Conservation (phyloP, 352 stramenopile species). For the Phytophthora hybrid region DNA sequence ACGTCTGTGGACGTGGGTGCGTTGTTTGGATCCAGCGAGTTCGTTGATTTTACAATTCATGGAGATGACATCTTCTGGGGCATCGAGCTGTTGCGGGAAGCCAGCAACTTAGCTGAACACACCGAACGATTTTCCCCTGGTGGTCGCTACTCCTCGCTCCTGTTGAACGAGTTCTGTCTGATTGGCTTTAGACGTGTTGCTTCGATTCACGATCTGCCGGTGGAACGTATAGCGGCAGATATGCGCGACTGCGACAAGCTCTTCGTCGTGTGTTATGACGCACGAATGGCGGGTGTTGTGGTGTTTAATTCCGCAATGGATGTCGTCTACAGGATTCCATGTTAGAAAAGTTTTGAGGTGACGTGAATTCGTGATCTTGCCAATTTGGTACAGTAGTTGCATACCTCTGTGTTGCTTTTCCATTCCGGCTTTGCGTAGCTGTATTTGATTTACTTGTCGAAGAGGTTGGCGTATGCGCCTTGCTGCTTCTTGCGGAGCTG, state of each 20-base stretch:
- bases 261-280: constrained; percentile 14
- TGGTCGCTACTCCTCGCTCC: constrained; percentile 6
- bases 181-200: constrained; percentile 14
- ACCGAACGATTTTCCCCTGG: constrained; percentile 8
- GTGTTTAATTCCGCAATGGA: constrained; percentile 13
- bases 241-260: constrained; percentile 15
- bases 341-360: too few relatives aligned
- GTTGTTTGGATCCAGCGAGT: constrained; percentile 12
- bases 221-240: constrained; percentile 9
- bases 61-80: constrained; percentile 9
- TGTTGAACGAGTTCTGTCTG: constrained; percentile 12
- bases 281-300: constrained; percentile 13
- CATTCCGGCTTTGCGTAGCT: too few relatives aligned
- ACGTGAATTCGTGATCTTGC: too few relatives aligned
- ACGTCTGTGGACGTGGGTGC: constrained; percentile 5
- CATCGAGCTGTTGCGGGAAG: constrained; percentile 16
- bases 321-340: constrained; percentile 11
- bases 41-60: constrained; percentile 17
- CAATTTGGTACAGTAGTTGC: too few relatives aligned
- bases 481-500: constrained; percentile 36
- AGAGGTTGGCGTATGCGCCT: constrained; percentile 29
- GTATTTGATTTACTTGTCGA: too few relatives aligned
- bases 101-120: constrained; percentile 13
- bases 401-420: too few relatives aligned
- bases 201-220: constrained; percentile 12